Base-by-base conservation (phyloP, 768 basidiomycete species). In the Pleurotus sapidus region DNA sequence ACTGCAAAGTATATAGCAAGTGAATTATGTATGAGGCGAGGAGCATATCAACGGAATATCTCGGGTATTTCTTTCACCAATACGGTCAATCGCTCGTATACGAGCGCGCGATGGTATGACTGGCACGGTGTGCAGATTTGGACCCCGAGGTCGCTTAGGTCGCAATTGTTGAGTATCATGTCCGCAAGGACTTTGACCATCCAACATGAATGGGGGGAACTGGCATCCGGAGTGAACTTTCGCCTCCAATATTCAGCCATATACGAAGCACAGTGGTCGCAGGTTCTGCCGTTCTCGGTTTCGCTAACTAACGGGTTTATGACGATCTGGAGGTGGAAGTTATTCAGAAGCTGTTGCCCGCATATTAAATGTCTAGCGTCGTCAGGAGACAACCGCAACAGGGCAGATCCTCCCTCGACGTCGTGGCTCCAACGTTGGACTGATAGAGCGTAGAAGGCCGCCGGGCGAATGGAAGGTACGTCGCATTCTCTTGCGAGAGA, bases 391-490 rank as follows among this genome's bases (percentile, higher is more conserved):
- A 74, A 67, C 11, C 65, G 62, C 54, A 65, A 43, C 53, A 74
- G 68, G 8, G 68, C 66, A 20, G 57, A 65, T 0, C 70, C 69
- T 12, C 68, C 68, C 17, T 71, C 72, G 5, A 67, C 59, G 24
- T 58, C 58, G 37, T 45, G 55, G 34, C 56, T 58, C 63, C 69
- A 72, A 15, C 65, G 64, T 45, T 72, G 65, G 14, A 72, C 59
- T 5, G 71, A 70, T 20, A 77, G 68, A 3, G 71, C 73, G 60
- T 74, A 77, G 57, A 77, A 75, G 15, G 71, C 71, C n/a, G 74
- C 67, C 5, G 74, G 74, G 18, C 75, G 67, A 48, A 75, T 72
- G 17, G 72, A 68, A 1, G 69, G 70, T 30, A 75, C 57, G 40
- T 70, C 63, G 47, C 68, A 67, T 55, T 75, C 70, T 25, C 69